Evolutionary conservation across 1,139 yeast species (phyloP), one percentile per base, ranked within the genome.

Genomic region (Kazachstania sp.): DNA sequence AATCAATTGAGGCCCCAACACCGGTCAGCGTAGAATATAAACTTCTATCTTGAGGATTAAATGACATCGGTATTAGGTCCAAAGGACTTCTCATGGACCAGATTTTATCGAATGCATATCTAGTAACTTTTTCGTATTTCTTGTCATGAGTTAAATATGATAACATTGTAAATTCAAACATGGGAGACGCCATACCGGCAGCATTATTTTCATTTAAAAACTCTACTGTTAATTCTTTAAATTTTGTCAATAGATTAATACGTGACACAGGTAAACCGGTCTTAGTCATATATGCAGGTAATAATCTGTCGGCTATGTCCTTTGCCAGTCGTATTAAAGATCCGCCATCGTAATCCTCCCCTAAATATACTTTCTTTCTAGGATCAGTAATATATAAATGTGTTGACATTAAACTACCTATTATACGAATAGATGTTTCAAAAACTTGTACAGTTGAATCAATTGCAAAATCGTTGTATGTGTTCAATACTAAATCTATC

Each of bases 1-100:
- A 87, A 66, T 90, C 97, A n/a, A 86, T 78, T 2, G 95, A 84
- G 0, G 97, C 97, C 0, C 97, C 97, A 9, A 86, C 74, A 0
- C 97, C 96, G 0, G 92, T 77, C 39, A 81, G 68, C 0, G 75
- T 65, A 48, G 83, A 83, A 37, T 71, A 68, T 80, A 88, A 81
- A 34, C 64, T 60, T 31, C 77, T 78, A 0, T 76, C 66, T 1
- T 70, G 56, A 0, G 92, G 84, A 53, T 83, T 82, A 9, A 88
- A 69, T 0, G 92, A 75, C 86, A 85, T 84, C 1, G 96, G 95
- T 9, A 90, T 62, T 28, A 90, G 68, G 55, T 85, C 79, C 12
- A 85, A 61, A 1, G 65, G 60, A 54, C 86, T 77, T 50, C 90
- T 70, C 8, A 80, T 70, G 3, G 74, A 66, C 96, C 96, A 88